Evolutionary conservation across 2,329 filamentous ascomycete genomes (phyloP).

Genomic region (Monosporascus sp.): DNA sequence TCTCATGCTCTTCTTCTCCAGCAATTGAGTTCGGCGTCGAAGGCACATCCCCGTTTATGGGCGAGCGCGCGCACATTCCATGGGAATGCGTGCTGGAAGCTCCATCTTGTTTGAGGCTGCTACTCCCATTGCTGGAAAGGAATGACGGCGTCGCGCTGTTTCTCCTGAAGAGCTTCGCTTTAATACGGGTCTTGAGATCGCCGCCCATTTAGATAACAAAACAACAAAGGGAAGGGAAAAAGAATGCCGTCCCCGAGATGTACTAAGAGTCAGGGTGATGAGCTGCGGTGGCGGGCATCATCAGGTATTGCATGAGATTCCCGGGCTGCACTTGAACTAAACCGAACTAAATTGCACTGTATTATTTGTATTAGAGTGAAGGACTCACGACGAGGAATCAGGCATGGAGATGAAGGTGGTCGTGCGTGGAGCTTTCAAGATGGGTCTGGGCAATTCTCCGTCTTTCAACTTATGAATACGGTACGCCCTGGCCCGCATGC

Average conservation of each 20-base stretch:
- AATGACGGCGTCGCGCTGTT: conserved; percentile 35
- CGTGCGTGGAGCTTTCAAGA: not conserved
- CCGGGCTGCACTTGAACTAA: not conserved
- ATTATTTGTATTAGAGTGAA: no score
- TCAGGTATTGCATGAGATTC: not conserved
- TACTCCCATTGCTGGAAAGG: conserved; percentile 28
- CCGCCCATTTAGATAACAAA: conserved; percentile 30
- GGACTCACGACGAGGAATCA: no score
- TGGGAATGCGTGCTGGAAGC: conserved; percentile 23
- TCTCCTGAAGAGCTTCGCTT: conserved; percentile 40
- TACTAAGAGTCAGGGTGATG: not conserved
- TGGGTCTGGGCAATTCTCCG: not conserved
- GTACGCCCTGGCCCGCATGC: not conserved
- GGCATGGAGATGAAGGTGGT: not conserved
- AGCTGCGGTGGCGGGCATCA: not conserved
- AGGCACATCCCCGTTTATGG: conserved; percentile 16
- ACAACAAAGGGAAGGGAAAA: not conserved
- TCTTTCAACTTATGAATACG: not conserved
- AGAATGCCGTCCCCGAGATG: not conserved
- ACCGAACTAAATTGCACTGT: not conserved
- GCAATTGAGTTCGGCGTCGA: conserved; percentile 4
- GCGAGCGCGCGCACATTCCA: conserved; percentile 2
- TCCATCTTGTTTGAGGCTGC: conserved; percentile 20
- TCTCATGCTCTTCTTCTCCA: not conserved
- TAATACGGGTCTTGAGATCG: conserved; percentile 41